A percentile compares a stretch with the other conserved stretches of the same genome.
Evolutionary conservation across 2,329 filamentous ascomycete genomes (phyloP).

Genomic region (Penicillium crustosum): DNA sequence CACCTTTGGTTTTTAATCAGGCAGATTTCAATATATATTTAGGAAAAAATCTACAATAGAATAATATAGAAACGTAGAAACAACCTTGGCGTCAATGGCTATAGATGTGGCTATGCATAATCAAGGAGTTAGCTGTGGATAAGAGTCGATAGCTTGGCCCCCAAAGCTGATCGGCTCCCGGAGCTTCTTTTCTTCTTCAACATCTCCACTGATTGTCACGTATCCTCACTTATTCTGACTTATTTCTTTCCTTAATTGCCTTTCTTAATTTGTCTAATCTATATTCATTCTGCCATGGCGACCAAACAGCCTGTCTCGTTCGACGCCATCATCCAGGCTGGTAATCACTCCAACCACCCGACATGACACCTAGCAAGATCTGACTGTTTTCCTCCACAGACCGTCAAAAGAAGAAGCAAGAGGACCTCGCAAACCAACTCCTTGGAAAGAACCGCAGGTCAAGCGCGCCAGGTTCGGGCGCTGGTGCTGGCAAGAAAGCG

Average conservation of each 20-base stretch:
- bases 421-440: conserved; percentile 59
- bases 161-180: conserved; percentile 8
- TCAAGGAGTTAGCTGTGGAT: not conserved
- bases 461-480: conserved; percentile 47
- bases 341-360: conserved; percentile 33
- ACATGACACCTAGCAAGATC: conserved; percentile 5
- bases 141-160: not conserved
- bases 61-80: not conserved
- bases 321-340: conserved; percentile 53
- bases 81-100: not conserved
- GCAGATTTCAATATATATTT: not conserved
- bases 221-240: not conserved
- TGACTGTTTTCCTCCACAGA: conserved; percentile 34
- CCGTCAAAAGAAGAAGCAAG: conserved; percentile 56
- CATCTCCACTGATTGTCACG: not conserved
- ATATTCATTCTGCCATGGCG: conserved; percentile 32
- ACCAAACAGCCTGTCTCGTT: conserved; percentile 46
- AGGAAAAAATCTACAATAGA: not conserved
- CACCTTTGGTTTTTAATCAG: not conserved
- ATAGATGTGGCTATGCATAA: not conserved
- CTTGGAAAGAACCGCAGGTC: conserved; percentile 55
- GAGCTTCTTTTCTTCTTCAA: conserved; percentile 17
- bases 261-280: not conserved
- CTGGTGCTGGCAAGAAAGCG: conserved; percentile 15
- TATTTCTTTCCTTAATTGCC: not conserved